Evolutionary conservation across 2,329 filamentous ascomycete species (phyloP).

Genomic region (Eutypa lata): DNA sequence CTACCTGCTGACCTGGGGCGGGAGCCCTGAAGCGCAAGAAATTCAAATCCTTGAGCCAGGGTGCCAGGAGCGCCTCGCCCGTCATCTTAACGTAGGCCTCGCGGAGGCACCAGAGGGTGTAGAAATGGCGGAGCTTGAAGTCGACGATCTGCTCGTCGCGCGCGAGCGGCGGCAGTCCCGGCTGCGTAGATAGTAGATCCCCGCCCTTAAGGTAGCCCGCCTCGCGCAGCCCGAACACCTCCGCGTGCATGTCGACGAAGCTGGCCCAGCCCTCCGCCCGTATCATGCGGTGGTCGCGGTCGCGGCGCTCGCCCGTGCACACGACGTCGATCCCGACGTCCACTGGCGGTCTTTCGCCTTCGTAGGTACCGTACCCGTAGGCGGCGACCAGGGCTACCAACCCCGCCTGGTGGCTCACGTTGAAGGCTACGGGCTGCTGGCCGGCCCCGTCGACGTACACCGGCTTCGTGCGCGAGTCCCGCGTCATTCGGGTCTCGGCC

Average conservation of each 20-base stretch:
- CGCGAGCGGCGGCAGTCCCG: conserved; percentile 16
- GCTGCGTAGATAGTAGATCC: conserved; percentile 22
- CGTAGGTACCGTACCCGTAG: neutral
- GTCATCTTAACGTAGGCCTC: conserved; percentile 84
- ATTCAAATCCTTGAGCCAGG: conserved; percentile 69
- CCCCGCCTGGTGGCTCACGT: conserved; percentile 76
- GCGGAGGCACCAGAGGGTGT: conserved; percentile 74
- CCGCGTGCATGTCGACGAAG: conserved; percentile 70
- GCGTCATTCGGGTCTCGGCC: conserved; percentile 53
- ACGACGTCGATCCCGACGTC: conserved; percentile 75
- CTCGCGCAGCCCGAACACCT: conserved; percentile 66
- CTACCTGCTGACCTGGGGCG: conserved; percentile 16
- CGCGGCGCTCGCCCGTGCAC: conserved; percentile 66
- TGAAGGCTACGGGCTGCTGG: conserved; percentile 58
- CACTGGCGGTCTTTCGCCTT: conserved; percentile 13
- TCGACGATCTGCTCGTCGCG: conserved; percentile 46
- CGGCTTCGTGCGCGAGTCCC: conserved; percentile 54
- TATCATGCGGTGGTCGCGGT: conserved; percentile 58
- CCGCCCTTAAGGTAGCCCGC: conserved; percentile 56
- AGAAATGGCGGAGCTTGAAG: conserved; percentile 66
- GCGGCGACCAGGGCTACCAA: conserved; percentile 66
- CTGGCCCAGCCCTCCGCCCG: conserved; percentile 53
- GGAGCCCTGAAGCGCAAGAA: conserved; percentile 63
- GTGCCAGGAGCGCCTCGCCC: conserved; percentile 71
- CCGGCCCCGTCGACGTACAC: conserved; percentile 48